Base-by-base conservation (phyloP, 768 basidiomycete species). In the Mycena galericulata region DNA sequence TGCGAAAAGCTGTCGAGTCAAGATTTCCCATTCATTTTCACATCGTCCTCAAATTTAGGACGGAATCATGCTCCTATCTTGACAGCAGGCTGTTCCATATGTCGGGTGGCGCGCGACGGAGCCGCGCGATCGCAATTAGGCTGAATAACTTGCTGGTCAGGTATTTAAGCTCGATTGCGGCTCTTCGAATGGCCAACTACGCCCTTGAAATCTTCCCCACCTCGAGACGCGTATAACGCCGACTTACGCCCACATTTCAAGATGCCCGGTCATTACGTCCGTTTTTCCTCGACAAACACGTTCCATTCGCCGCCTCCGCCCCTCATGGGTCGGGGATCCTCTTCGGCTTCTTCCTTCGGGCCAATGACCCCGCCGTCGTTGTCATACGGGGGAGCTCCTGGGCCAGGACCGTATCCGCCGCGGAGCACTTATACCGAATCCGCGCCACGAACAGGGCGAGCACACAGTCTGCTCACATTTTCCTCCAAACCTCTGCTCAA, bases 291-390 rank as follows among this genome's bases (percentile, higher is more conserved):
- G 6, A 27, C 24, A 4, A 56, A 62, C 60, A 62, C 36, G 10
- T 67, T 67, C 51, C 59, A 67, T 27, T 67, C 66, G 36, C 58
- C 65, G 0, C 57, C 65, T n/a, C n/a, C n/a, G 6, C 46, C 65
- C 1, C 65, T 55, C 15, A 38, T 51, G 20, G 38, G 41, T 11
- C 30, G 63, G 12, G 30, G 30, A 12, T 26, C 36, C 17, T 69
- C 63, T 4, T 9, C 43, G 6, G 38, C 27, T 8, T 58, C 68
- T 9, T 65, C 58, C 1, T 17, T 20, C 10, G 58, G 51, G 4
- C 51, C 54, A 1, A 26, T 40, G 26, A 64, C 62, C 11, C 62
- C 62, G 20, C 65, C 57, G 5, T 4, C 56, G 3, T 1, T 27
- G 0, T 15, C 46, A 1, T 40, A 45, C 32, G 41, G 34, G 0